Evolutionary conservation across 1,284 basidiomycete genomes (phyloP).

Genomic region (Heterobasidion irregulare): DNA sequence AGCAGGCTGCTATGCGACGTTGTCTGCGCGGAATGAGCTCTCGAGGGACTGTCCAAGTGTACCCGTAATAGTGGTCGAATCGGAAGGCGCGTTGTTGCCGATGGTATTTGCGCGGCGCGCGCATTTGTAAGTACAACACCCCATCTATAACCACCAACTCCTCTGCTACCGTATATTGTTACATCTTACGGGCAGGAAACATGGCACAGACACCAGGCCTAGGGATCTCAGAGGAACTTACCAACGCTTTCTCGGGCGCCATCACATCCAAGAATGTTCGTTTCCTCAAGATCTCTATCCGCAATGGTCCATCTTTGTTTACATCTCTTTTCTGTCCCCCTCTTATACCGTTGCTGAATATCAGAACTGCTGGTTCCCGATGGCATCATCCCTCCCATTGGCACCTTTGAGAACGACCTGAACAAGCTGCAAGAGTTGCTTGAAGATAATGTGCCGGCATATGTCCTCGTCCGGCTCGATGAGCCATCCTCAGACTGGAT

Average conservation of each 20-base stretch:
- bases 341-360: slow-evolving; percentile 14
- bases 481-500: slow-evolving; percentile 58
- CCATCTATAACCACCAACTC: too few relatives aligned
- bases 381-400: slow-evolving; percentile 33
- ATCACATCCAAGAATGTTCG: slow-evolving; percentile 40
- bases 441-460: slow-evolving; percentile 57
- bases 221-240: slow-evolving; percentile 18
- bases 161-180: background rate
- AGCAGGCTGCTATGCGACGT: too few relatives aligned
- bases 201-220: slow-evolving; percentile 57
- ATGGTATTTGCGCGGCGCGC: too few relatives aligned
- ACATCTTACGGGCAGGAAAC: slow-evolving; percentile 3
- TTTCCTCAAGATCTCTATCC: slow-evolving; percentile 69
- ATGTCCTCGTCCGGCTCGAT: slow-evolving; percentile 61
- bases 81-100: too few relatives aligned
- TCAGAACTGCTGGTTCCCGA: slow-evolving; percentile 63
- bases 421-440: slow-evolving; percentile 45
- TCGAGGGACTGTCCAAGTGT: too few relatives aligned
- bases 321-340: slow-evolving; percentile 10
- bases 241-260: slow-evolving; percentile 46
- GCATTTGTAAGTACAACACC: too few relatives aligned
- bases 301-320: slow-evolving; percentile 46
- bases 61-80: too few relatives aligned
- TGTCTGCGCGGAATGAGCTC: too few relatives aligned
- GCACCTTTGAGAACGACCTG: slow-evolving; percentile 54